Evolutionary conservation across 345 rosid genomes (phyloP).

Genomic region (Rubroshorea leprosula): DNA sequence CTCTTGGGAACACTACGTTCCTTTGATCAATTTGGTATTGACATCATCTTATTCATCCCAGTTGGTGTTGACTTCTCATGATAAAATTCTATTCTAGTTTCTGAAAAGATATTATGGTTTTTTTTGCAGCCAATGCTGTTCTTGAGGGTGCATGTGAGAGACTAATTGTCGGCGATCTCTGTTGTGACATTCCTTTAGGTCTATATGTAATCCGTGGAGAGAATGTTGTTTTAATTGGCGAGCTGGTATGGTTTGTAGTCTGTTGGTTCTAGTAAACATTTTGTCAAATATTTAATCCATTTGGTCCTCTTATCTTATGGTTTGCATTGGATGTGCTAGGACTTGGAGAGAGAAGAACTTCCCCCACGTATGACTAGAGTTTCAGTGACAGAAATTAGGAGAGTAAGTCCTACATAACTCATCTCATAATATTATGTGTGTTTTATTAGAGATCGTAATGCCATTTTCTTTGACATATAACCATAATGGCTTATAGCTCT

Average conservation of each 20-base stretch:
- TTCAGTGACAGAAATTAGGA: slow-evolving; percentile 62
- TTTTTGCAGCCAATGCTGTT: slow-evolving; percentile 82
- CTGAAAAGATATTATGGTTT: slow-evolving; percentile 7
- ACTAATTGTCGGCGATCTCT: slow-evolving; percentile 84
- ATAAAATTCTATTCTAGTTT: not conserved
- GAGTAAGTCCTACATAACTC: slow-evolving; percentile 47
- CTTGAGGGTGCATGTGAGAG: slow-evolving; percentile 94
- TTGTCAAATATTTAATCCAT: not conserved
- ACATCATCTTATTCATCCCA: not conserved
- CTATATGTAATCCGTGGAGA: slow-evolving; percentile 91
- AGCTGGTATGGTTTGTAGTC: slow-evolving; percentile 54
- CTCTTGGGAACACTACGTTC: slow-evolving; percentile 91
- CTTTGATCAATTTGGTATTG: slow-evolving; percentile 89
- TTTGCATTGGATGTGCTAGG: slow-evolving; percentile 36
- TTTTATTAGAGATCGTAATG: too few species aligned
- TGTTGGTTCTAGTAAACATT: not conserved
- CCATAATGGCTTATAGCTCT: too few species aligned
- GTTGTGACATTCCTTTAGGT: slow-evolving; percentile 90
- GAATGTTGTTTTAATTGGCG: slow-evolving; percentile 94
- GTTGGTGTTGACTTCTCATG: not conserved
- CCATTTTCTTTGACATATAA: too few species aligned
- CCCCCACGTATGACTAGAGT: slow-evolving; percentile 87
- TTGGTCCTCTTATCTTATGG: slow-evolving; percentile 11
- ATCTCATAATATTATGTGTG: too few species aligned
- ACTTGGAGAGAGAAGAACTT: slow-evolving; percentile 85